Evolutionary conservation across 2,329 filamentous ascomycete species (phyloP).

Genomic region (Colletotrichum sublineola): DNA sequence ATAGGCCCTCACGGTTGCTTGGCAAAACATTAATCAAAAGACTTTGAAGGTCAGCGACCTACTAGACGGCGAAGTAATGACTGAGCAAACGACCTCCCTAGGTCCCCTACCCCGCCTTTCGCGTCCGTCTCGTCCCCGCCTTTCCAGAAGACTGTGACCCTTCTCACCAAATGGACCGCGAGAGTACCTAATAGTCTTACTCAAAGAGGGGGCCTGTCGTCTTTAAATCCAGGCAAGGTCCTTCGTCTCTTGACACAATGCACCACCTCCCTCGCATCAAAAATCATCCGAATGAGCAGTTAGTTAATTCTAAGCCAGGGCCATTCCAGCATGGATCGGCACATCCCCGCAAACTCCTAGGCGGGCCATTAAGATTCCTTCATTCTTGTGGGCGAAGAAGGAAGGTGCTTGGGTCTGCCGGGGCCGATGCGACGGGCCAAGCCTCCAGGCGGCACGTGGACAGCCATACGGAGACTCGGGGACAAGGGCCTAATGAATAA

Average conservation of each 20-base stretch:
- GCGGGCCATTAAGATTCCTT: slow-evolving; percentile 1
- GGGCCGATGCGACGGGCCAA: slow-evolving; percentile 26
- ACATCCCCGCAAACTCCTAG: slow-evolving; percentile 21
- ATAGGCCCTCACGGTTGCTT: not conserved
- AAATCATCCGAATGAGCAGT: slow-evolving; percentile 19
- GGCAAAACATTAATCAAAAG: not conserved
- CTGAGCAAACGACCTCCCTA: not conserved
- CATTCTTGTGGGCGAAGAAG: slow-evolving; percentile 15
- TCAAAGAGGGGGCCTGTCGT: not conserved
- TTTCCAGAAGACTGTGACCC: not conserved
- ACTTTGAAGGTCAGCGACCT: not conserved
- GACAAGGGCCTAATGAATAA: slow-evolving; percentile 26
- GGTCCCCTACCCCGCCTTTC: not conserved
- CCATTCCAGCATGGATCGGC: slow-evolving; percentile 15
- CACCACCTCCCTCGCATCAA: slow-evolving; percentile 25
- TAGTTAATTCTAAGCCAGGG: slow-evolving; percentile 9
- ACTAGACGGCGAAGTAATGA: not conserved
- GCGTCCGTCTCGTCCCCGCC: not conserved
- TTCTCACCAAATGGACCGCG: not conserved
- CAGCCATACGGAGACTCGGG: slow-evolving; percentile 3
- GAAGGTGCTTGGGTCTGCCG: slow-evolving; percentile 23
- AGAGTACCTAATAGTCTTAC: not conserved
- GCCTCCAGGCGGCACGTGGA: slow-evolving; percentile 26
- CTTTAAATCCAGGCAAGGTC: not conserved
- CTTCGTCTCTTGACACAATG: not conserved